These are phyloP conservation scores for Linum lewisii DNA, from an alignment of 345 rosid species.

Conservation along the genomic window DNA sequence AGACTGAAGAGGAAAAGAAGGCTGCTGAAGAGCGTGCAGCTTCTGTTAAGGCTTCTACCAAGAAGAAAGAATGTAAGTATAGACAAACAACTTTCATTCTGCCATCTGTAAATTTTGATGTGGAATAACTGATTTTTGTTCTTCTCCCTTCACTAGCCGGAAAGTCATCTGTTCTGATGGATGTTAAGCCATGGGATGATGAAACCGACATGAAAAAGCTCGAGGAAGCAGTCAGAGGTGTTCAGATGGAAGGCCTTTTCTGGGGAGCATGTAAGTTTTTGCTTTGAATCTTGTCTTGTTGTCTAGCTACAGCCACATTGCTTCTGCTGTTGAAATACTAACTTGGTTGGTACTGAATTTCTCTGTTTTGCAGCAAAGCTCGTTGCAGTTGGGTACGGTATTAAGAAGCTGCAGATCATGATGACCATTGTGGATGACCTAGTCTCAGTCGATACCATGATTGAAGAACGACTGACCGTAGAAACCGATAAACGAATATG, in stretches of 20 bases:
- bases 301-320: not conserved
- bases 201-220: slow-evolving; percentile 88
- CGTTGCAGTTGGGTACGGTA: slow-evolving; percentile 72
- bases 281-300: too few relatives aligned
- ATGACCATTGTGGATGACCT: slow-evolving; percentile 72
- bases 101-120: not conserved
- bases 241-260: slow-evolving; percentile 53
- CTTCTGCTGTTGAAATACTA: not conserved
- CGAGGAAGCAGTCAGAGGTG: slow-evolving; percentile 62
- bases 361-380: slow-evolving; percentile 45
- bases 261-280: slow-evolving; percentile 73
- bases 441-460: slow-evolving; percentile 61
- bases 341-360: not conserved
- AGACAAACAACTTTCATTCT: not conserved
- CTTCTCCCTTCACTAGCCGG: slow-evolving; percentile 34
- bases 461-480: slow-evolving; percentile 53
- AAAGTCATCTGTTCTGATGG: slow-evolving; percentile 68
- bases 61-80: slow-evolving; percentile 51
- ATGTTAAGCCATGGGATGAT: slow-evolving; percentile 86
- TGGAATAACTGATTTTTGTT: too few relatives aligned
- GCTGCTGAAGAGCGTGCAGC: slow-evolving; percentile 82
- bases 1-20: slow-evolving; percentile 86
- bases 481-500: slow-evolving; percentile 63
- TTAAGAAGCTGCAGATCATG: slow-evolving; percentile 80
- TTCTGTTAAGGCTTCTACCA: slow-evolving; percentile 37